Evolutionary conservation across 2,329 filamentous ascomycete species (phyloP), one percentile per base, ranked within the genome.

Genomic region (Periconia digitata): DNA sequence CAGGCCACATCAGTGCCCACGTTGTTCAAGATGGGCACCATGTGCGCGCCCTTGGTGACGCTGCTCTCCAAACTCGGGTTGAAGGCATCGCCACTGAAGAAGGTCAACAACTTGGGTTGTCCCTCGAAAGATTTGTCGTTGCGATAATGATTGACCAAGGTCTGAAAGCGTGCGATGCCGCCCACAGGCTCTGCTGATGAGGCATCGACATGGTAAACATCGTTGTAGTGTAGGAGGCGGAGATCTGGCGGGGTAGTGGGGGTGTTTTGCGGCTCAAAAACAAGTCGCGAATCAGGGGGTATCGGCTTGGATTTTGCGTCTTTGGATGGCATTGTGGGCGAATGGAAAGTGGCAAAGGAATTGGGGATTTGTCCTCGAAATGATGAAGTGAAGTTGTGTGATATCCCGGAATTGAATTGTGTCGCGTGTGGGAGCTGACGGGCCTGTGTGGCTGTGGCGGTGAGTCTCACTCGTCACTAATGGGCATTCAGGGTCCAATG

Each of bases 1-100:
- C 89, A 92, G n/a, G 90, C 87, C 37, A 86, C 87, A 65, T 89
- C 81, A 1, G 89, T 94, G 3, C 85, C 84, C 56, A 91, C 83
- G 20, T 79, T 77, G 68, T 96, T 95, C 39, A 96, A 73, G 8
- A 94, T 80, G 0, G 90, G 87, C 8, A 95, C 85, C 92, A 96
- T 96, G 71, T 96, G 92, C 52, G 40, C 40, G 78, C 89, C 91
- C 74, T 96, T 96, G 2, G 91, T 96, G 27, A 96, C 85, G 16
- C 87, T 89, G 62, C 87, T 92, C 72, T 96, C 91, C 49, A 96
- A 74, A 60, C 89, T 92, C 0, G 92, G 91, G 67, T 96, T 96
- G 73, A 94, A 96, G 8, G 87, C 90, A 78, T 96, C 92, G 32
- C 91, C 91, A 2, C 90, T 95, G 72, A 96, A 96, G 58, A 95